Evolutionary conservation across 345 rosid species (phyloP), one percentile per base, ranked within the genome.

Genomic region (Corymbia maculata): DNA sequence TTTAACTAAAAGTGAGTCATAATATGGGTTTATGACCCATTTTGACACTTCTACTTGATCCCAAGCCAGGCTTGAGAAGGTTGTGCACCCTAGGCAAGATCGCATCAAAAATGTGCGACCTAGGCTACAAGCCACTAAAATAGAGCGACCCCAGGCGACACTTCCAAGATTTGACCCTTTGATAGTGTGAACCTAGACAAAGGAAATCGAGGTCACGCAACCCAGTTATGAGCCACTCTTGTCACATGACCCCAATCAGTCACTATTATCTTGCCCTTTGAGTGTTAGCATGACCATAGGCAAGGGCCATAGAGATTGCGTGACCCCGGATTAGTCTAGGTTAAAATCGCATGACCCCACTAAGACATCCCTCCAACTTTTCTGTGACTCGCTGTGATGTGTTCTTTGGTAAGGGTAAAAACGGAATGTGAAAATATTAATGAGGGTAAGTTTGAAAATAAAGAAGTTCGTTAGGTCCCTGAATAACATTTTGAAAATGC

Each of bases 261-360:
- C 26, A 36, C 42, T 36, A 36, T 36, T 4, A 0, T 8, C 5
- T 21, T 0, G 1, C 26, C 26, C 61, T 55, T 21, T 11, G 1
- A 55, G 59, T 19, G 61, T 21, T 55, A 26, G 26, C 26, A 19
- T 55, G 61, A 55, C 61, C 61, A 7, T 55, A 21, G 11, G 26
- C 26, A 55, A 55, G 61, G 61, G 4, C 61, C 59, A 55, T 3
- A 8, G 1, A 55, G 59, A 55, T 55, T 26, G 8, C 1, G 4
- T 10, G 2, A 55, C 59, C 26, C 26, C 0, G 21, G 11, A 16
- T 53, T 24, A 21, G 0, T 53, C 59, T 21, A 21, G 1, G 26
- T 26, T 10, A 3, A 0, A 19, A 26, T 53, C 10, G 10, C 1
- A 1, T 53, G 9, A 53, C 59, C 59, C 59, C 59, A 53, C 26